Base-by-base conservation (phyloP, 2,329 filamentous ascomycete species). In the Xylariales sp. region DNA sequence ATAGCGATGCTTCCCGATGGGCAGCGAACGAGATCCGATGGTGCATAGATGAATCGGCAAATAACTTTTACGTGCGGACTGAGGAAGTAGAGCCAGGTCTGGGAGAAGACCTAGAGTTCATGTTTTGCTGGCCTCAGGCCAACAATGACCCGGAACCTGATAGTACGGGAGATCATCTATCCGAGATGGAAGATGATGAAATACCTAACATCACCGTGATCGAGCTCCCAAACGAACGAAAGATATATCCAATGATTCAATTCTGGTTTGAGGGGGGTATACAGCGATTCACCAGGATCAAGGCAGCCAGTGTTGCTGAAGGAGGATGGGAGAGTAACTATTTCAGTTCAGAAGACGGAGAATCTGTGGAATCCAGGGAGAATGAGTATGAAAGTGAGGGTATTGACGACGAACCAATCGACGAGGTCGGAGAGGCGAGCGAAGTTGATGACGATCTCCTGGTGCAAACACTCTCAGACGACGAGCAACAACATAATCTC, bases 121-220 rank as follows among this genome's bases (percentile, higher is more conserved):
- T 57, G 6, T 63, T 51, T 41, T 58, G 56, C 42, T 64, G 61
- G 61, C 56, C 55, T 4, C 47, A 61, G 15, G 19, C 15, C 5
- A 20, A n/a, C 19, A 10, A 15, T 16, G 16, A 14, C 6, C n/a
- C n/a, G n/a, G n/a, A n/a, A n/a, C n/a, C n/a, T n/a, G n/a, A n/a
- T n/a, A n/a, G n/a, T n/a, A n/a, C n/a, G n/a, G n/a, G n/a, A n/a
- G n/a, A n/a, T n/a, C n/a, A n/a, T n/a, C n/a, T n/a, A n/a, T n/a
- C n/a, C n/a, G n/a, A n/a, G n/a, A n/a, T n/a, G n/a, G n/a, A n/a
- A n/a, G n/a, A n/a, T n/a, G n/a, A n/a, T n/a, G n/a, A n/a, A n/a
- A n/a, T n/a, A n/a, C n/a, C n/a, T n/a, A n/a, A n/a, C n/a, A n/a
- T n/a, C n/a, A n/a, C n/a, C n/a, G n/a, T n/a, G n/a, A n/a, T n/a